Evolutionary conservation across 164 flowering plant species (phyloP).

Genomic region (Umbellularia californica): DNA sequence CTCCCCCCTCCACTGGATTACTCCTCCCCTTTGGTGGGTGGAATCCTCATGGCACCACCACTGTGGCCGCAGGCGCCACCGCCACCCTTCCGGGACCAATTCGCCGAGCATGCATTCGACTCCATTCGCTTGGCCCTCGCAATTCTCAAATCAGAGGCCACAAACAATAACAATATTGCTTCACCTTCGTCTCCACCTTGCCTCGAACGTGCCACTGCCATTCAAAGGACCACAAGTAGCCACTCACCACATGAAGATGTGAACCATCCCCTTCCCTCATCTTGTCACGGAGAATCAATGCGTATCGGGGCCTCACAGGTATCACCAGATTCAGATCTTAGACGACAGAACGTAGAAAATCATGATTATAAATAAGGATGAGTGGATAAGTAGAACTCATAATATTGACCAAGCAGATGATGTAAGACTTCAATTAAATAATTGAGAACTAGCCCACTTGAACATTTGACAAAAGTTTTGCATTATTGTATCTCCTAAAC

Average conservation of each 20-base stretch:
- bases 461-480: too few species aligned
- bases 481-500: too few species aligned
- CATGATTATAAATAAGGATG: too few species aligned
- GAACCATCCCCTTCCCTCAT: slow-evolving; percentile 14
- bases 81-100: background rate
- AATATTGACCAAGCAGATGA: too few species aligned
- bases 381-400: too few species aligned
- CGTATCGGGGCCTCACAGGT: slow-evolving; percentile 76
- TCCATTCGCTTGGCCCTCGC: slow-evolving; percentile 12
- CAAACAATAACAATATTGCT: slow-evolving; percentile 26
- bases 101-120: background rate
- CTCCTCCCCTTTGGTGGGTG: background rate
- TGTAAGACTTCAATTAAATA: too few species aligned
- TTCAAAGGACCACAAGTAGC: slow-evolving; percentile 64
- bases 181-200: slow-evolving; percentile 42
- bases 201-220: slow-evolving; percentile 23
- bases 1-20: slow-evolving; percentile 33
- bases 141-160: slow-evolving; percentile 17
- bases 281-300: slow-evolving; percentile 26
- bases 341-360: too few species aligned
- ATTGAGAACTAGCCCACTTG: too few species aligned
- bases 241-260: slow-evolving; percentile 30
- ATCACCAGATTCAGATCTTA: background rate
- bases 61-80: background rate
- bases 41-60: background rate